A percentile compares a stretch with the other conserved stretches of the same genome.
phyloP scores from a whole-genome alignment of 805 yeast species.

The Cyberlindnera mississippiensis region DNA sequence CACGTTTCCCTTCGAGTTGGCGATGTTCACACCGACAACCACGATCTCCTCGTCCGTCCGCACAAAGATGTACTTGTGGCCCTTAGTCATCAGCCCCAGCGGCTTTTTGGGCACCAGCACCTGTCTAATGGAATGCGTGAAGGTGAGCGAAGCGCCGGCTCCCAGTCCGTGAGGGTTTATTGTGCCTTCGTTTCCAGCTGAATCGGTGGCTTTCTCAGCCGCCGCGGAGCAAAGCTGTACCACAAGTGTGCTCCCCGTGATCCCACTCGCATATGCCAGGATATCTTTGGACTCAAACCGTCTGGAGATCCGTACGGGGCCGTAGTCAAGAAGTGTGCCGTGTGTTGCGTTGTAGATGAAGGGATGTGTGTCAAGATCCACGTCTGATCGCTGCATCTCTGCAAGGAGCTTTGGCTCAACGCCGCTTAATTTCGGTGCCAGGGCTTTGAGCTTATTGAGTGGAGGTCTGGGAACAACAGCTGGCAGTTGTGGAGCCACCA shows the following conservation, averaged over 20 bases:
- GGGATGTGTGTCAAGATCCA: background rate
- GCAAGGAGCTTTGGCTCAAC: constrained; percentile 3
- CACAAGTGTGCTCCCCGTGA: background rate
- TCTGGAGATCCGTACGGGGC: background rate
- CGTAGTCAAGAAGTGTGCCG: constrained; percentile 20
- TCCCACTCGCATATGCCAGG: constrained; percentile 10
- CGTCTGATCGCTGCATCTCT: constrained; percentile 1
- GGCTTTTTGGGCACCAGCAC: constrained; percentile 32
- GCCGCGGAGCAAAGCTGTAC: background rate
- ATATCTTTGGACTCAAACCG: background rate
- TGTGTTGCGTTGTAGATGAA: constrained; percentile 36
- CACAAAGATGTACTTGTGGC: constrained; percentile 31
- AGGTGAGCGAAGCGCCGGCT: constrained; percentile 18
- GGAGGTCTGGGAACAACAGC: background rate
- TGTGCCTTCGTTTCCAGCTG: background rate
- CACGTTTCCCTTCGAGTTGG: constrained; percentile 7
- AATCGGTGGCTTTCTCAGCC: background rate
- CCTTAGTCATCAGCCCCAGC: constrained; percentile 20
- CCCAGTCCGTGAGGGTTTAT: constrained; percentile 12
- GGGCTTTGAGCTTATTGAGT: background rate
- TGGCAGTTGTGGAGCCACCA: constrained; percentile 1
- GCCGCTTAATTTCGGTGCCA: background rate
- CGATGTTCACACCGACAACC: constrained; percentile 29
- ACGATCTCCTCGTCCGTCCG: constrained; percentile 36
- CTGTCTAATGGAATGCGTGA: constrained; percentile 39